Conservation (phyloP, 768 basidiomycete species). For the Xerocomus brunneocitrinus region DNA sequence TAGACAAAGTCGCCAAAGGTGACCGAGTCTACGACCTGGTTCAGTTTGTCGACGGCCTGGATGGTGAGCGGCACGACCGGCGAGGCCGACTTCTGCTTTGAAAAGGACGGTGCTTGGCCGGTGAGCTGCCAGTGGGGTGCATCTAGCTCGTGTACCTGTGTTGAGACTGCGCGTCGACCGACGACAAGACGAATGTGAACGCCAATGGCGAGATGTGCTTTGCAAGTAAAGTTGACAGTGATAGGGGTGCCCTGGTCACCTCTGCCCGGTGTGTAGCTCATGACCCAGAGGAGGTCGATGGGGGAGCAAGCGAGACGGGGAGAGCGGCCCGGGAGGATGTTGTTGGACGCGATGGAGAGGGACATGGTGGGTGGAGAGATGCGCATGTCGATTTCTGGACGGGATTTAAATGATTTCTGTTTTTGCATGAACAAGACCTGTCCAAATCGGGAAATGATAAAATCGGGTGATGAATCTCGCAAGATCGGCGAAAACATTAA, state of each 20-base stretch:
- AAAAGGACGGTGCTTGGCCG: constrained; percentile 54
- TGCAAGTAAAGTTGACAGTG: constrained; percentile 48
- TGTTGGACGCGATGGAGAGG: constrained; percentile 10
- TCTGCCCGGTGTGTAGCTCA: constrained; percentile 58
- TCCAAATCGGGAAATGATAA: constrained; percentile 11
- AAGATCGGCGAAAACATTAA: constrained; percentile 14
- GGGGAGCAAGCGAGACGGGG: constrained; percentile 41
- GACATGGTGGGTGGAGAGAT: constrained; percentile 2
- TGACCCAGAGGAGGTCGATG: constrained; percentile 56
- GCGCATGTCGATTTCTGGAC: neutral
- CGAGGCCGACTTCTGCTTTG: constrained; percentile 34
- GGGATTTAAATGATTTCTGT: constrained; percentile 22
- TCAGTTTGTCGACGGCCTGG: constrained; percentile 54
- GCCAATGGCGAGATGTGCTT: constrained; percentile 16
- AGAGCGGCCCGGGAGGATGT: constrained; percentile 5
- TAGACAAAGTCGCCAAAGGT: constrained; percentile 73
- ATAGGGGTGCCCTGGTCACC: constrained; percentile 63
- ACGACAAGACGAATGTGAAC: constrained; percentile 73
- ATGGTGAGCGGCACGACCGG: constrained; percentile 53
- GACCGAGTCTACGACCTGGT: constrained; percentile 55
- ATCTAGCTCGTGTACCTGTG: constrained; percentile 56
- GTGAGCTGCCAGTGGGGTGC: constrained; percentile 57
- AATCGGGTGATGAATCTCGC: constrained; percentile 9
- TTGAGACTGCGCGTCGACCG: constrained; percentile 62
- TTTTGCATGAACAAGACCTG: constrained; percentile 26